Percentiles rank a stretch among this genome's conserved stretches.
These are phyloP conservation scores for Sclerotiophoma versabilis DNA, from an alignment of 2,329 filamentous ascomycete species.

Conservation along the genomic window DNA sequence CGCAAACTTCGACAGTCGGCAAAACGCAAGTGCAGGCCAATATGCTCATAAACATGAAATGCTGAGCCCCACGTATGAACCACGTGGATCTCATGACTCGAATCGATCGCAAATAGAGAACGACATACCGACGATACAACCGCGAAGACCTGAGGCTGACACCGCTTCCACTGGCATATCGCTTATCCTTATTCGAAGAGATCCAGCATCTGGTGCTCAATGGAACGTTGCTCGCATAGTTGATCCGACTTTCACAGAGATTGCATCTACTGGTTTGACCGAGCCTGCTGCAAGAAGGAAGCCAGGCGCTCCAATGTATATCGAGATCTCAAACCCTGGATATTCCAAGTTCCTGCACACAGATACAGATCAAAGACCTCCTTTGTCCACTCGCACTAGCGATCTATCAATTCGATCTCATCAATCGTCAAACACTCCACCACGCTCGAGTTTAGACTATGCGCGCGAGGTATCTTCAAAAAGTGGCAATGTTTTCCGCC, in stretches of 20 bases:
- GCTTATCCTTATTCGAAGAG: slow-evolving; percentile 60
- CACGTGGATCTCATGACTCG: slow-evolving; percentile 37
- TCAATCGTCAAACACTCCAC: not conserved
- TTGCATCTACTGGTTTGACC: slow-evolving; percentile 52
- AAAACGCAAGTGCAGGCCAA: slow-evolving; percentile 37
- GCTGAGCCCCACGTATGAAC: slow-evolving; percentile 28
- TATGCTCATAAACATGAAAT: slow-evolving; percentile 25
- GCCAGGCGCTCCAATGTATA: slow-evolving; percentile 54
- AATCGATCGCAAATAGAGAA: slow-evolving; percentile 31
- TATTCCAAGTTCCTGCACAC: slow-evolving; percentile 63
- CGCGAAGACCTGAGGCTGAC: slow-evolving; percentile 32
- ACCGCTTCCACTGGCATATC: slow-evolving; percentile 27
- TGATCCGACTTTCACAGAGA: slow-evolving; percentile 53
- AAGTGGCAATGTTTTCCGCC: slow-evolving; percentile 47
- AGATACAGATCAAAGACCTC: slow-evolving; percentile 20
- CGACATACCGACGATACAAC: slow-evolving; percentile 25
- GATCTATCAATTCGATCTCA: slow-evolving; percentile 24
- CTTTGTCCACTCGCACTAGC: slow-evolving; percentile 22
- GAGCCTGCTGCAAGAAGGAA: slow-evolving; percentile 42
- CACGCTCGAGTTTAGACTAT: not conserved
- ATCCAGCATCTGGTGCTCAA: slow-evolving; percentile 57
- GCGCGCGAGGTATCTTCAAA: not conserved
- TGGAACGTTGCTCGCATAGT: slow-evolving; percentile 60
- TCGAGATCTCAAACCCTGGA: slow-evolving; percentile 66
- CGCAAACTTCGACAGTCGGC: slow-evolving; percentile 33